Base-by-base conservation (phyloP, 1,284 basidiomycete genomes). In the Ustilago shanxiensis region DNA sequence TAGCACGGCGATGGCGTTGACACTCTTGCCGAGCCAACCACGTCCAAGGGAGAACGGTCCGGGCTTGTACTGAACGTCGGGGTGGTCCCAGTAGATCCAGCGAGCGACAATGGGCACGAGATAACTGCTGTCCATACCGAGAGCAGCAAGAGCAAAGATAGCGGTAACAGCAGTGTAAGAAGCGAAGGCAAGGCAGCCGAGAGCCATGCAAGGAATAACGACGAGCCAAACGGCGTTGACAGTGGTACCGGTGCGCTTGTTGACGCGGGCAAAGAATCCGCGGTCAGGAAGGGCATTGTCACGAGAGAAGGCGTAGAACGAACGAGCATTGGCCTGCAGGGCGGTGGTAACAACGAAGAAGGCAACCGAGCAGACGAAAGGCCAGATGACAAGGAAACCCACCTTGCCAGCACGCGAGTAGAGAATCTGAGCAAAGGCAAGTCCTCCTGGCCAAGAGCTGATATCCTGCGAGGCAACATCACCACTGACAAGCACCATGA, bases 31-130 rank as follows among this genome's bases (percentile, higher is more conserved):
- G 22, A 94, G 84, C 66, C 88, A 56, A 0, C 93, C 93, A 59
- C 90, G 88, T 24, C 93, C 93, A 88, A 95, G 91, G 85, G 91
- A 92, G 87, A 94, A 95, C 20, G 94, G 94, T n/a, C 94, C 94
- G 0, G 93, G 93, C 84, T 91, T 91, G 88, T 93, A 95, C 66
- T 77, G 66, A 39, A 95, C 88, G 57, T 95, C 94, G 0, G 94
- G 93, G 82, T 95, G 94, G 72, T 92, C 89, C 66, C 89, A 88
- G 86, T 90, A 94, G 64, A 92, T 87, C 64, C 93, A 89, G 39
- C 93, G 90, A 77, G 86, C 86, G 6, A 85, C 75, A 53, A 88
- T 87, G 55, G 86, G 86, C 16, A 84, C 74, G 29, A 85, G 67
- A 61, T 85, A 84, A 45, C 92, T 91, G 87, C 95, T 65, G 83